Evolutionary conservation across 176 grass and related monocot genomes (phyloP), one percentile per base, ranked within the genome.

Genomic region (Musa beccarii): DNA sequence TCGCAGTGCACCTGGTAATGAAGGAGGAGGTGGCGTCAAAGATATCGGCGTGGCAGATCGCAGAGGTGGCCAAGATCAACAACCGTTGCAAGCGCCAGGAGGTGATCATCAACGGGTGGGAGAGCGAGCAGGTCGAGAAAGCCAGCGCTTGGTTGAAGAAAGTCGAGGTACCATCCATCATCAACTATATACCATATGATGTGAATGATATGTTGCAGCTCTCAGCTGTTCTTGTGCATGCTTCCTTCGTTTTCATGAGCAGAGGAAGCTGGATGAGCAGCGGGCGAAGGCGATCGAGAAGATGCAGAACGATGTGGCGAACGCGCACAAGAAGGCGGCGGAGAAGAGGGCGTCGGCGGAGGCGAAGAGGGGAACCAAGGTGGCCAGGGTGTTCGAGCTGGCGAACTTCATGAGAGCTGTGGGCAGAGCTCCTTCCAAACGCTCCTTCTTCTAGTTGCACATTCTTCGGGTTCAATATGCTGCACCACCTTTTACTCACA

Each of bases 221-320:
- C 34, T 43, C 34, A 43, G 34, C 29, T 34, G 29, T 34, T 3
- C 29, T 34, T 34, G 29, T 34, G 29, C 29, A 34, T 34, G 29
- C 29, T 34, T 34, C 3, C 4, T 43, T 43, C 34, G 34, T 43
- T 43, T 43, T 43, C 26, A 29, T 15, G 26, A 10, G 0, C 78
- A 89, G 89, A 84, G 89, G 78, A 92, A 86, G 71, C n/a, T 89
- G 53, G 84, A 92, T 11, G 86, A 89, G 75, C 70, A 92, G 86
- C 52, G 86, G 12, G 89, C 86, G 1, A 92, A 84, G 79, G 89
- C 86, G 75, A 79, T 83, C 22, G 86, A 92, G 81, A 92, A 92
- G 83, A 82, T 86, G 25, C 83, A 84, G 61, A 92, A 92, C 56
- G 87, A 85, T 51, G 43, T 80, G 43, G 89, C 83, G 55, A 76